Base-by-base conservation (phyloP, 768 basidiomycete genomes). In the Tephrocybe sp. region DNA sequence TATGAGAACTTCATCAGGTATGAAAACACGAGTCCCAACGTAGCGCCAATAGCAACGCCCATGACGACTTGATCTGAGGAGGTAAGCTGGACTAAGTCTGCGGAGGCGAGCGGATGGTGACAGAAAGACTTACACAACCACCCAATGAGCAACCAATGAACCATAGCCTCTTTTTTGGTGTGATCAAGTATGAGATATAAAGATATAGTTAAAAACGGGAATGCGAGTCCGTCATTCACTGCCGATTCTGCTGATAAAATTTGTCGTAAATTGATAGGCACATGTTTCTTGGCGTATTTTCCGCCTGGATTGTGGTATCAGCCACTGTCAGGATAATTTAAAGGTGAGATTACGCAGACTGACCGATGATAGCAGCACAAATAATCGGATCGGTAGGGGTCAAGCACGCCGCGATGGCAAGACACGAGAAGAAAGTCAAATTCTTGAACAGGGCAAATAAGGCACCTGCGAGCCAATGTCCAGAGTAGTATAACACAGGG, bases 371-470 rank as follows among this genome's bases (percentile, higher is more conserved):
- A 43, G 79, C 86, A 45, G 92, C 89, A 47, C 89, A 92, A 42
- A 96, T 86, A 57, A 96, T 89, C 1, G 96, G 96, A 69, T 99
- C 96, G 9, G 96, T 99, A 1, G 92, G 92, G 0, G 93, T 95
- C 21, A 95, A 74, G 54, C 90, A 93, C 2, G 95, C 92, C 6
- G 93, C 88, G 45, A 97, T 84, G 38, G 86, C 91, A 4, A 98
- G 78, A 27, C 86, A 82, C 0, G 91, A 89, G 11, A 92, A 71
- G 64, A 81, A 88, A 52, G 75, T 73, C 49, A 97, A 68, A 2
- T 67, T 68, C 0, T 90, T 90, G 59, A 99, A 88, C 13, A 97
- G 68, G 2, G 65, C 77, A 56, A 77, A 80, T 27, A 96, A 75
- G 38, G 96, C 61, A 2, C 68, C 89, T 88, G 13, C 13, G 9